phyloP scores from a whole-genome alignment of 2,329 filamentous ascomycete genomes.

The Fusarium nelsonii region DNA sequence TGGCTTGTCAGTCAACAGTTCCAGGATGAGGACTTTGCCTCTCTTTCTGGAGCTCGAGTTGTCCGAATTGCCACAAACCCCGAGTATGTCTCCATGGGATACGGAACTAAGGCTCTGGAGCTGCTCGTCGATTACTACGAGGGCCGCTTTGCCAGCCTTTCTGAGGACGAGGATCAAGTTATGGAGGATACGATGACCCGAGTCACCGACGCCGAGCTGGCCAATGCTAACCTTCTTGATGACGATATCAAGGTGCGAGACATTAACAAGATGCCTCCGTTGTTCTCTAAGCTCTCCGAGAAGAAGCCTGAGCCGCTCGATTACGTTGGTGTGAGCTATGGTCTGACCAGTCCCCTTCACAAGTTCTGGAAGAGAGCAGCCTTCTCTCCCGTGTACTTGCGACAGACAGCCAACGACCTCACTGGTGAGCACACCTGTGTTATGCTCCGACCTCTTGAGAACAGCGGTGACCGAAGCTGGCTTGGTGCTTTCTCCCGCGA shows the following conservation, averaged over 20 bases:
- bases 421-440: conserved; percentile 98
- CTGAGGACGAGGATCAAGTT: conserved; percentile 72
- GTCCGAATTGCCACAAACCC: conserved; percentile 97
- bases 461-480: conserved; percentile 80
- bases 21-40: conserved; percentile 96
- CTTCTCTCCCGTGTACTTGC: conserved; percentile 91
- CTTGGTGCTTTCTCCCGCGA: conserved; percentile 91
- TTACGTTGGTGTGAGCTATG: conserved; percentile 96
- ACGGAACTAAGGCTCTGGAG: conserved; percentile 88
- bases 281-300: conserved; percentile 90
- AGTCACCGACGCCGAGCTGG: conserved; percentile 85
- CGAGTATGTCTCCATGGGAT: conserved; percentile 92
- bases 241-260: conserved; percentile 93
- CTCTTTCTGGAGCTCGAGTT: conserved; percentile 89
- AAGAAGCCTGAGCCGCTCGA: conserved; percentile 83
- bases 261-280: conserved; percentile 89
- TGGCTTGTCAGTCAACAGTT: conserved; percentile 99
- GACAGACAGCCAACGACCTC: conserved; percentile 95
- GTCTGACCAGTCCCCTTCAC: conserved; percentile 86
- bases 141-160: conserved; percentile 87
- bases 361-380: conserved; percentile 95
- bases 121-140: conserved; percentile 94
- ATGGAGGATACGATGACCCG: conserved; percentile 76
- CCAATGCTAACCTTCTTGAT: conserved; percentile 79
- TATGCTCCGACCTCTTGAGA: conserved; percentile 86